phyloP scores from a whole-genome alignment of 2,329 filamentous ascomycete genomes.

The Aspergillus sp. region DNA sequence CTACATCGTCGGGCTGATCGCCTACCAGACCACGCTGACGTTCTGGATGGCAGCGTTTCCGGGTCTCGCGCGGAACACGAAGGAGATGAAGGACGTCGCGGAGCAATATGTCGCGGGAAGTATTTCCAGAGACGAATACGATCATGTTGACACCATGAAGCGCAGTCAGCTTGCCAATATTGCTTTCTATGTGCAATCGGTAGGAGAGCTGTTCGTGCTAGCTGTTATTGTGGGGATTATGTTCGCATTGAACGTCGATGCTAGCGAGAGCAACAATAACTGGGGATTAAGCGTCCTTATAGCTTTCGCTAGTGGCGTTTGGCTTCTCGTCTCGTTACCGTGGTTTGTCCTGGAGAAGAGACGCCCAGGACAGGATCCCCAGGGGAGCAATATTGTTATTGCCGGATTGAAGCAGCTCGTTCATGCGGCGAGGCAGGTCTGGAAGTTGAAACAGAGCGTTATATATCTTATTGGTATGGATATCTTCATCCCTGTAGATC shows the following conservation, averaged over 20 bases:
- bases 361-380: slow-evolving; percentile 59
- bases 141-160: slow-evolving; percentile 63
- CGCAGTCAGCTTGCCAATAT: slow-evolving; percentile 65
- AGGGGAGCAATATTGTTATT: slow-evolving; percentile 52
- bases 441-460: slow-evolving; percentile 66
- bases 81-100: slow-evolving; percentile 53
- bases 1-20: slow-evolving; percentile 67
- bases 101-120: slow-evolving; percentile 52
- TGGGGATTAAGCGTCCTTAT: slow-evolving; percentile 67
- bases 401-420: slow-evolving; percentile 65
- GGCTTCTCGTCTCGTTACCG: slow-evolving; percentile 64
- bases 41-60: slow-evolving; percentile 70
- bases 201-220: slow-evolving; percentile 63
- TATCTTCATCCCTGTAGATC: background rate
- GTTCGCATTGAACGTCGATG: slow-evolving; percentile 63
- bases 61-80: slow-evolving; percentile 57
- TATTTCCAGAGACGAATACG: slow-evolving; percentile 62
- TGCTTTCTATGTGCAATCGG: slow-evolving; percentile 64
- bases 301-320: slow-evolving; percentile 65
- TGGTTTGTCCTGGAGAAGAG: slow-evolving; percentile 69
- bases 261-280: slow-evolving; percentile 62
- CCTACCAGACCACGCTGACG: slow-evolving; percentile 67
- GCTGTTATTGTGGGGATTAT: slow-evolving; percentile 67
- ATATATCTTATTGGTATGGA: slow-evolving; percentile 62
- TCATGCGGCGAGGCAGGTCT: slow-evolving; percentile 61